Evolutionary conservation across 1,284 basidiomycete species (phyloP).

Genomic region (Trichosporon ovoides): DNA sequence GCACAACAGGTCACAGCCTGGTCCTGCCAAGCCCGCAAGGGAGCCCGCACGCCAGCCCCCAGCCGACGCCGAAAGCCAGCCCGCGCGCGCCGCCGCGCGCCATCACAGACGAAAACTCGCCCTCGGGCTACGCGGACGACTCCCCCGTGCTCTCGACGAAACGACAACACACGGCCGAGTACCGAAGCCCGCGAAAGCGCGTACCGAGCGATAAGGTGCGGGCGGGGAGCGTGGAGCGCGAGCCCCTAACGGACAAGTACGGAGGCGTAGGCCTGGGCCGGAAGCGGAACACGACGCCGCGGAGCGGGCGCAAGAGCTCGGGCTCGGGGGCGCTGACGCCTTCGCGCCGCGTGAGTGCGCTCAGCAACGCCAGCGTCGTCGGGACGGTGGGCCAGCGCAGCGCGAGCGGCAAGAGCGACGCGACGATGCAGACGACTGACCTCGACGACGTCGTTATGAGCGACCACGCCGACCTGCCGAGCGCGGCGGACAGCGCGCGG

Average conservation of each 20-base stretch:
- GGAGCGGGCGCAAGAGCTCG: not conserved
- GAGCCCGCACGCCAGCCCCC: not conserved
- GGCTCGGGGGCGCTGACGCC: conserved; percentile 7
- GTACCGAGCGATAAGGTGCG: conserved; percentile 19
- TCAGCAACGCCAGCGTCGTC: conserved; percentile 7
- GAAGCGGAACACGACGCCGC: not conserved
- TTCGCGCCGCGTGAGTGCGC: conserved; percentile 9
- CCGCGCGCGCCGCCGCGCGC: conserved; percentile 29
- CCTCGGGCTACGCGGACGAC: not conserved
- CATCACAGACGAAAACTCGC: conserved; percentile 24
- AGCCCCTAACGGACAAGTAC: conserved; percentile 19
- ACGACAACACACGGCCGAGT: conserved; percentile 37
- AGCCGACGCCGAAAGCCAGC: not conserved
- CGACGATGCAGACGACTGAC: conserved; percentile 10
- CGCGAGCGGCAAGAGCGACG: not conserved
- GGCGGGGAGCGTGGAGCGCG: conserved; percentile 3
- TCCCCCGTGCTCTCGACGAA: conserved; percentile 19
- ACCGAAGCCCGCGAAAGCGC: conserved; percentile 38
- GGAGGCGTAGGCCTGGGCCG: conserved; percentile 10
- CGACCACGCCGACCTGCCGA: conserved; percentile 15
- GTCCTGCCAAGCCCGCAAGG: not conserved
- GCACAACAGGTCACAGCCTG: not conserved
- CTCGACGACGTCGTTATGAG: conserved; percentile 20
- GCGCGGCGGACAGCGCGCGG: conserved; percentile 12
- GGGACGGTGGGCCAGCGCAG: not conserved